phyloP scores from a whole-genome alignment of 2,329 filamentous ascomycete species.

The Dothideomycetes sp. region DNA sequence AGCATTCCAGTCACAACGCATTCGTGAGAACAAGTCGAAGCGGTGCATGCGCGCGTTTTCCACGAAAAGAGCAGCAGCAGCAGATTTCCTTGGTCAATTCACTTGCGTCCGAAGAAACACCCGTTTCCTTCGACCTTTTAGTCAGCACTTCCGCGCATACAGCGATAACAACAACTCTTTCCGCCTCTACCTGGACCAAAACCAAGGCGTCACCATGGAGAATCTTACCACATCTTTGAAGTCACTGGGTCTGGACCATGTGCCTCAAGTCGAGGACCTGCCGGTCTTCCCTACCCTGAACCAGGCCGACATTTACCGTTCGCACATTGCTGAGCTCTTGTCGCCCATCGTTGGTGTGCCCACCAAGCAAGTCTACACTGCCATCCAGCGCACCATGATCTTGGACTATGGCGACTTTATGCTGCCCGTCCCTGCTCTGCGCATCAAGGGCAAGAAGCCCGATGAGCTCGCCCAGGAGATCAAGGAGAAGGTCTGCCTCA shows the following conservation, averaged over 20 bases:
- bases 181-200: background rate
- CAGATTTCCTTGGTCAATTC: conserved; percentile 7
- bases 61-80: background rate
- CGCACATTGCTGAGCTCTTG: conserved; percentile 63
- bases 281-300: conserved; percentile 55
- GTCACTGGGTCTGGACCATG: conserved; percentile 29
- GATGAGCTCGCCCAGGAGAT: conserved; percentile 48
- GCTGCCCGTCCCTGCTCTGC: conserved; percentile 68
- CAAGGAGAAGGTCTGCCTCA: conserved; percentile 35
- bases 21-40: background rate
- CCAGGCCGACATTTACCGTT: conserved; percentile 70
- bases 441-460: conserved; percentile 58
- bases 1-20: no score
- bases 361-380: conserved; percentile 60
- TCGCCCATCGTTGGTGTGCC: conserved; percentile 62
- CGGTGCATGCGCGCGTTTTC: conserved; percentile 10
- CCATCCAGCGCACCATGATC: conserved; percentile 67
- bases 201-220: conserved; percentile 19
- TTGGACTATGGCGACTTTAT: conserved; percentile 77
- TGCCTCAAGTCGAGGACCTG: conserved; percentile 32
- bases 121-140: background rate
- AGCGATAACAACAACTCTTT: conserved; percentile 1
- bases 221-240: conserved; percentile 30
- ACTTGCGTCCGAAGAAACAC: background rate
- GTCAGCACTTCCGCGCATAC: background rate